Evolutionary conservation across 805 yeast species (phyloP), one percentile per base, ranked within the genome.

Genomic region (Candida germanica): DNA sequence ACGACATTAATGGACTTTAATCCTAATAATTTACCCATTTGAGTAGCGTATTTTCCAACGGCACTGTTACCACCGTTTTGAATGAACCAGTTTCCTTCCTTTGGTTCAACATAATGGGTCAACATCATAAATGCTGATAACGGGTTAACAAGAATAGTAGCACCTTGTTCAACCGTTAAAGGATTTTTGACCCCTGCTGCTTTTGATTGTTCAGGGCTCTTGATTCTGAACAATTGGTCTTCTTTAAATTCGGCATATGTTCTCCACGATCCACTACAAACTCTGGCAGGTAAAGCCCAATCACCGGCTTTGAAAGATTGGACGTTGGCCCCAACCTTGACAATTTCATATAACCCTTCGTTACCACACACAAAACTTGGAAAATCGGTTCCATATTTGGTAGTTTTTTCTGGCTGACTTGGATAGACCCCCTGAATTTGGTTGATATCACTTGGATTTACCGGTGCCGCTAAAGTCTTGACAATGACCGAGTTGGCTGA

Each of bases 61-160:
- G 93, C 95, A 6, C 96, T 87, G 47, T 87, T 93, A 23, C 96
- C 98, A 21, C 96, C 98, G 52, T 91, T 93, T 64, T 93, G 98
- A 43, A 93, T 80, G 44, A 93, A 77, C 95, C 96, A 93, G 58
- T 89, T 89, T 13, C 87, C 87, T 2, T 78, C 73, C 40, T 67
- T 58, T 51, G 83, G 61, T 37, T 76, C 69, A 35, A 64, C 76
- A 57, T 77, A 84, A 59, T 82, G 75, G 12, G 83, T 78, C 43
- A 91, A 80, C 85, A 93, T 75, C 59, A 87, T 85, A 51, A 79
- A 87, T 0, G 98, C 98, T 7, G 96, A 87, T 33, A 85, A 74
- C 3, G 98, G 97, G 58, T 93, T 93, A 33, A 93, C 98, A 5
- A 87, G 69, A 19, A 91, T 77, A 4, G 97, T 88, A 8, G 97